Evolutionary conservation across 225 moss, liverwort and hornwort genomes (phyloP).

Genomic region (Asterella californica): DNA sequence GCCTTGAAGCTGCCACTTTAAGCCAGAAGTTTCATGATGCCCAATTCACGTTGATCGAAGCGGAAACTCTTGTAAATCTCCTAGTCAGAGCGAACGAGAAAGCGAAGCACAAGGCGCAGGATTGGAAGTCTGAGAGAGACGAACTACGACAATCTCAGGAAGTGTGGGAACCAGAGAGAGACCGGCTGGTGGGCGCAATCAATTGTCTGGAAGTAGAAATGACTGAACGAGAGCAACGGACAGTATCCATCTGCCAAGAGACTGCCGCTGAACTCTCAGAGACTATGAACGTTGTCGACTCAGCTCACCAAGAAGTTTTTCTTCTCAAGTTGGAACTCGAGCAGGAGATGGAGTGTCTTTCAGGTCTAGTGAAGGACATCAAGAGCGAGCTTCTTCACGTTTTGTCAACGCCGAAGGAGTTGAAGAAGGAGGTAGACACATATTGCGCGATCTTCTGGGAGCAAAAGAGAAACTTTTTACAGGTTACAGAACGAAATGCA

Average conservation of each 20-base stretch:
- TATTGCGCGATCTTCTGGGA: not conserved
- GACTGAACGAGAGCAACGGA: conserved; percentile 30
- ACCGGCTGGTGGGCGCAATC: conserved; percentile 31
- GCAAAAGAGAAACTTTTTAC: not conserved
- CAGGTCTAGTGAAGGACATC: conserved; percentile 3
- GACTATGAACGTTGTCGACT: conserved; percentile 1
- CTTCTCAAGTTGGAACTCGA: conserved; percentile 13
- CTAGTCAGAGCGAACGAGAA: conserved; percentile 75
- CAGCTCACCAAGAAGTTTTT: conserved; percentile 17
- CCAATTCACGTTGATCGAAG: conserved; percentile 75
- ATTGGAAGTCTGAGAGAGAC: conserved; percentile 63
- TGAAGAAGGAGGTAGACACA: not conserved
- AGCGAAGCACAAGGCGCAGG: conserved; percentile 53
- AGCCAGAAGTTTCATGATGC: conserved; percentile 76
- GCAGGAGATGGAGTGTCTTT: conserved; percentile 21
- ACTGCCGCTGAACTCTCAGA: conserved; percentile 17
- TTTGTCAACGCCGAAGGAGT: not conserved
- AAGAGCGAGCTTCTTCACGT: not conserved
- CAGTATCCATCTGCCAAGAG: conserved; percentile 28
- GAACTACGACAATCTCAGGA: conserved; percentile 43
- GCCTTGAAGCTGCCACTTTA: conserved; percentile 70
- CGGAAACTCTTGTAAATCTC: conserved; percentile 68
- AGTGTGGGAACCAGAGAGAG: conserved; percentile 55
- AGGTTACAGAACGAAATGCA: not conserved
- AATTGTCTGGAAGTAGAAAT: conserved; percentile 34